These are phyloP conservation scores for Linaria vulgaris DNA, from an alignment of 257 asterid species.

Conservation along the genomic window DNA sequence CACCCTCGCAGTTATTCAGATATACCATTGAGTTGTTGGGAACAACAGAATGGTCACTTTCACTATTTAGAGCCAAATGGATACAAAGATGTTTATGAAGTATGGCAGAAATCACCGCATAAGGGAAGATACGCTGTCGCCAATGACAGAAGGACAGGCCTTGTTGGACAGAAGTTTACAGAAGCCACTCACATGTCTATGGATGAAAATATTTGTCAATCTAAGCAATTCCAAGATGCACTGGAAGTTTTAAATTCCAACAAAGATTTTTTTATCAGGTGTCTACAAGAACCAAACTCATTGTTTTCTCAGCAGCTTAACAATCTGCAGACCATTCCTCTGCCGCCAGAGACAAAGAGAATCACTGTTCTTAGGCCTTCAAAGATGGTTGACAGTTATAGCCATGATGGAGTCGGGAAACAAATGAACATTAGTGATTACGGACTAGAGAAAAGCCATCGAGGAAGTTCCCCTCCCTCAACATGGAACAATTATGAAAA, in stretches of 20 bases:
- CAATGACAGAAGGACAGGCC: conserved; percentile 62
- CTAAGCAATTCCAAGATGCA: conserved; percentile 87
- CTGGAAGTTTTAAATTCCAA: conserved; percentile 85
- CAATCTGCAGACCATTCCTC: conserved; percentile 54
- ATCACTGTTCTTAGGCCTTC: conserved; percentile 95
- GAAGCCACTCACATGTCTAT: conserved; percentile 86
- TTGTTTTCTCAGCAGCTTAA: conserved; percentile 56
- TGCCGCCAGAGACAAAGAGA: conserved; percentile 73
- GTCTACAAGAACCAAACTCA: conserved; percentile 89
- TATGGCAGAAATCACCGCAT: conserved; percentile 56
- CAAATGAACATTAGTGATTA: conserved; percentile 37
- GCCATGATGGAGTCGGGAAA: conserved; percentile 44
- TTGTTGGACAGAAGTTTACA: conserved; percentile 85
- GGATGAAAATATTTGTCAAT: conserved; percentile 75
- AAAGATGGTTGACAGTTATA: conserved; percentile 49
- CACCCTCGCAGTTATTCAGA: conserved; percentile 65
- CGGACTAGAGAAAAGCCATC: conserved; percentile 37
- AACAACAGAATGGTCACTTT: conserved; percentile 57
- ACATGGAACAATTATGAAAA: conserved; percentile 49
- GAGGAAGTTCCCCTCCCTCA: conserved; percentile 43
- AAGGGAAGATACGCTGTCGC: conserved; percentile 48
- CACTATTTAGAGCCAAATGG: conserved; percentile 49
- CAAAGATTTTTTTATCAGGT: conserved; percentile 79
- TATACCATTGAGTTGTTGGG: conserved; percentile 63
- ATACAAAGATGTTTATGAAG: conserved; percentile 65